phyloP scores from a whole-genome alignment of 257 asterid genomes.

The Phtheirospermum japonicum region DNA sequence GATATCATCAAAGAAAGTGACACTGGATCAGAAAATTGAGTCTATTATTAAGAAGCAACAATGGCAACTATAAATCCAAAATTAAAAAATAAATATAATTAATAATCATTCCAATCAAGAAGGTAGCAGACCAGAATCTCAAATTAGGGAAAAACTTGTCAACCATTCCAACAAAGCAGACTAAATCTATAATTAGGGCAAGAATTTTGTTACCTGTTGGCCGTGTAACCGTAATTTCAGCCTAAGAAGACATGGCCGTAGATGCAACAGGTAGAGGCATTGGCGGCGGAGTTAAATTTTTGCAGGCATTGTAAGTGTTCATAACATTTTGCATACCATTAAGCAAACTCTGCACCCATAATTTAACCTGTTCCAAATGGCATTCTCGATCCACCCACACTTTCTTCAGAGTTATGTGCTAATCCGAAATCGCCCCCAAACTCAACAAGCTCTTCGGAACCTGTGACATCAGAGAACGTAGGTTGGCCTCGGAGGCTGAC shows the following conservation, averaged over 20 bases:
- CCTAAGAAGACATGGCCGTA: constrained; percentile 26
- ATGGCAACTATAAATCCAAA: too few species aligned
- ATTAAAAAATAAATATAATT: too few species aligned
- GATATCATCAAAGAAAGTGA: too few species aligned
- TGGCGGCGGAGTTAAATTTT: constrained; percentile 33
- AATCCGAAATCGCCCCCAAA: too few species aligned
- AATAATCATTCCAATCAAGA: too few species aligned
- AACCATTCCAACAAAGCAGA: constrained; percentile 4
- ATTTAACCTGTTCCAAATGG: constrained; percentile 68
- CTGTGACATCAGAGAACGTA: constrained; percentile 35
- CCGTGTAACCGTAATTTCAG: constrained; percentile 29
- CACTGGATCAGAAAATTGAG: too few species aligned
- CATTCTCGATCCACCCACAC: constrained; percentile 72
- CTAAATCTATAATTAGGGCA: too few species aligned
- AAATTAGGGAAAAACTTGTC: too few species aligned
- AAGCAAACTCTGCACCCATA: constrained; percentile 61
- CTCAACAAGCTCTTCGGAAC: constrained; percentile 83
- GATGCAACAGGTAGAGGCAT: constrained; percentile 34
- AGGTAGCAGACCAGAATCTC: too few species aligned
- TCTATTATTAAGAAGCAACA: too few species aligned
- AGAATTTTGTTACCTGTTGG: constrained; percentile 37
- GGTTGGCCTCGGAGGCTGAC: too few species aligned
- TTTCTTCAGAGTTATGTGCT: constrained; percentile 68
- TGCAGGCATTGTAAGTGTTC: constrained; percentile 55
- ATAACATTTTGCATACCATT: constrained; percentile 76